phyloP scores from a whole-genome alignment of 2,329 filamentous ascomycete genomes.

The Diplodia intermedia region DNA sequence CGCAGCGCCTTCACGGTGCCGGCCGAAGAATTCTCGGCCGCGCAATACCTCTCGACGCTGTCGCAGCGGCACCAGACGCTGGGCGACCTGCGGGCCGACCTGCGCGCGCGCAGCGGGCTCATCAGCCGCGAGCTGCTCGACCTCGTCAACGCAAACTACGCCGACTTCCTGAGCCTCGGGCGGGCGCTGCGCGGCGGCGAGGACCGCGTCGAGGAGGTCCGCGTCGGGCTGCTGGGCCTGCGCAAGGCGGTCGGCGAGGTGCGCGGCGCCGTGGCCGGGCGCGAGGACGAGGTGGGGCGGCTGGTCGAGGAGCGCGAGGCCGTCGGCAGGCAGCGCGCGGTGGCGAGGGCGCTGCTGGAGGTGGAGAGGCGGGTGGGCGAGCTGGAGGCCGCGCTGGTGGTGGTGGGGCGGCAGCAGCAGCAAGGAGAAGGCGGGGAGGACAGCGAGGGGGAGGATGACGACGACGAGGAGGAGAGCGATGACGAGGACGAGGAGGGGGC shows the following conservation, averaged over 20 bases:
- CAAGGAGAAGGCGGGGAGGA: slow-evolving; percentile 38
- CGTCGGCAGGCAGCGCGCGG: slow-evolving; percentile 68
- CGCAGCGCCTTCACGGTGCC: slow-evolving; percentile 79
- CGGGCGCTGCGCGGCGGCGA: slow-evolving; percentile 84
- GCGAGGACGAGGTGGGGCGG: slow-evolving; percentile 67
- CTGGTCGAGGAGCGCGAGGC: slow-evolving; percentile 75
- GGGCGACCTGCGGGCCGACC: slow-evolving; percentile 86
- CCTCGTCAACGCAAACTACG: slow-evolving; percentile 94
- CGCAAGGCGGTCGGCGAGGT: slow-evolving; percentile 80
- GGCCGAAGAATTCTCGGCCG: slow-evolving; percentile 72
- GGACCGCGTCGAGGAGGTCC: slow-evolving; percentile 87
- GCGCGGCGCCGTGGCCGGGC: slow-evolving; percentile 67
- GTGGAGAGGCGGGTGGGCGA: slow-evolving; percentile 67
- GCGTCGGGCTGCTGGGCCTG: slow-evolving; percentile 86
- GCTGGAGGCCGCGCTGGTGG: slow-evolving; percentile 65
- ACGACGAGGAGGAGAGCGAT: slow-evolving; percentile 43
- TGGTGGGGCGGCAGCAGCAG: slow-evolving; percentile 44
- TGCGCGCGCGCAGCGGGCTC: slow-evolving; percentile 78
- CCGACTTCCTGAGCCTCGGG: slow-evolving; percentile 85
- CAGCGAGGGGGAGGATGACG: slow-evolving; percentile 42
- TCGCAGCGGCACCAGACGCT: slow-evolving; percentile 92
- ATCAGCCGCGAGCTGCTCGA: slow-evolving; percentile 89
- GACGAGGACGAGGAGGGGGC: slow-evolving; percentile 41
- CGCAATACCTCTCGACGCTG: slow-evolving; percentile 81
- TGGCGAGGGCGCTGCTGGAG: slow-evolving; percentile 69